Base-by-base conservation (phyloP, 345 rosid species). In the Litchi chinensis region DNA sequence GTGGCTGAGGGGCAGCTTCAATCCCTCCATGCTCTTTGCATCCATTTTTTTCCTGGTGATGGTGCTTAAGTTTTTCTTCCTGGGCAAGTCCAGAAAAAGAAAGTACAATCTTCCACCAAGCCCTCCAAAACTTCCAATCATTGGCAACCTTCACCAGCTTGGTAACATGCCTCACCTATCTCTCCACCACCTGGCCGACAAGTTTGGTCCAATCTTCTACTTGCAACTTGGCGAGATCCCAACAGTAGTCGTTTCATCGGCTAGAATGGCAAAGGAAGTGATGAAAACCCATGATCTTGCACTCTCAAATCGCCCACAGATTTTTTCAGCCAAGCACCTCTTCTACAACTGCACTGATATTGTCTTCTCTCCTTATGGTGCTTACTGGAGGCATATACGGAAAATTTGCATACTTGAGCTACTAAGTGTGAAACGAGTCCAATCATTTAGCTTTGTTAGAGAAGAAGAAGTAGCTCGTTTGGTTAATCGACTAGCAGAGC, bases 101-200 rank as follows among this genome's bases (percentile, higher is more conserved):
- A 74, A 82, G 65, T 81, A 68, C 32, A 87, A 83, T 69, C 91
- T 85, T 32, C 89, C 89, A 1, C 88, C 91, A 28, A 73, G 90
- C 63, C 93, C 91, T 24, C 63, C 70, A 0, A 79, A 82, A 79
- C 79, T 90, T 6, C 91, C 91, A 5, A 24, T 87, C 73, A 62
- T 88, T 2, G 90, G 93, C 21, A 88, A 88, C 80, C 86, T 88
- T 63, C 89, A 85, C 80, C 90, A 82, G 79, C 87, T 87, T 3
- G 76, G 79, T 4, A 76, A 70, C 67, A 22, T 40, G 37, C 87
- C 86, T 16, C 90, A 87, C 78, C 67, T 67, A 21, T 85, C 86
- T 46, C 85, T 90, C 70, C 74, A 37, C 32, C 64, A 18, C 60
- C 83, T 88, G 6, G 75, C 90, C 0, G 57, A 62, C 16, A 71